phyloP scores from a whole-genome alignment of 202 grass and related monocot species.

The Brachypodium distachyon region DNA sequence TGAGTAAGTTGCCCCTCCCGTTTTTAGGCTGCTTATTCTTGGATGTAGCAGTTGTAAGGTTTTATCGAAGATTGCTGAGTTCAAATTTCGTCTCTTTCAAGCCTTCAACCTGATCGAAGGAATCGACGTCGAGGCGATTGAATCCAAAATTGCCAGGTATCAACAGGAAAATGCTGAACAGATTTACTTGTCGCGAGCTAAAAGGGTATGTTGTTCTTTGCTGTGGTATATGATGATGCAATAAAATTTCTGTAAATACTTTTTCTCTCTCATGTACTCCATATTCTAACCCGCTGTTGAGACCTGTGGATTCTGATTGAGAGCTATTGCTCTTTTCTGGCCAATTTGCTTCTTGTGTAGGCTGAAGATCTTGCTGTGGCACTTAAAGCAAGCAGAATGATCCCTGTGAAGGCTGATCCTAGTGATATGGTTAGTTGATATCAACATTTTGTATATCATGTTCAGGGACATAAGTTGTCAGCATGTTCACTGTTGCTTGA shows the following conservation, averaged over 20 bases:
- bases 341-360: conserved; percentile 30
- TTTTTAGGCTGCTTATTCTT: background rate
- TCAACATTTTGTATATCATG: background rate
- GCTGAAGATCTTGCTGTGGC: conserved; percentile 94
- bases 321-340: background rate
- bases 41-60: background rate
- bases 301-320: background rate
- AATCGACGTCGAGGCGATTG: conserved; percentile 57
- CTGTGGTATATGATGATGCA: background rate
- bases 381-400: conserved; percentile 65
- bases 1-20: conserved; percentile 49
- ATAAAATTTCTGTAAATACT: background rate
- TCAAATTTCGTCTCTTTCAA: conserved; percentile 20
- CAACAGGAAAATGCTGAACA: conserved; percentile 76
- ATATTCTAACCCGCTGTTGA: background rate
- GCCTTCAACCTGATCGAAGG: conserved; percentile 78
- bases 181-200: conserved; percentile 68
- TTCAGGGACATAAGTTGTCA: background rate
- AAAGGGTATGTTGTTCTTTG: conserved; percentile 51
- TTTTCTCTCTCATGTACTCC: background rate
- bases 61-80: background rate
- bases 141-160: conserved; percentile 71
- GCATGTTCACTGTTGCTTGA: background rate
- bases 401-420: conserved; percentile 36
- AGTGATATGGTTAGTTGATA: conserved; percentile 57